Conservation (phyloP, 805 yeast species). For the Yarrowia keelungensis region DNA sequence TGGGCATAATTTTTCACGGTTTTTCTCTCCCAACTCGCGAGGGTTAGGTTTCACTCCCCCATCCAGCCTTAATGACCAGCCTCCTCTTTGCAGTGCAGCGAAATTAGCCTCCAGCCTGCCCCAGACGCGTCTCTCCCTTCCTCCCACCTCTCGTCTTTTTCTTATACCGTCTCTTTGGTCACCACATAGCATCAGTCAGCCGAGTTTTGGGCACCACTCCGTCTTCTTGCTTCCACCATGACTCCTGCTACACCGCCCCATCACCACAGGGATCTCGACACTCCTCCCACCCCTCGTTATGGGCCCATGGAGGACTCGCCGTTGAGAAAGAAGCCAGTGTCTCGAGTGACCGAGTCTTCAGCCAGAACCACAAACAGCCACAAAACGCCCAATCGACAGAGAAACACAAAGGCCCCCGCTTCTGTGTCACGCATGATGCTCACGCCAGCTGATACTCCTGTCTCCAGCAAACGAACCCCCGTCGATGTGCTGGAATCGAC, state of each 20-base stretch:
- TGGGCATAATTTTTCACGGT: background rate
- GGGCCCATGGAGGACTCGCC: constrained; percentile 39
- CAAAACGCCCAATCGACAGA: constrained; percentile 4
- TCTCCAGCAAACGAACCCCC: constrained; percentile 13
- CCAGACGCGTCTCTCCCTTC: constrained; percentile 5
- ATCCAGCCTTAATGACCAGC: constrained; percentile 30
- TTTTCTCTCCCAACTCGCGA: constrained; percentile 10
- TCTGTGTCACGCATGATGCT: constrained; percentile 16
- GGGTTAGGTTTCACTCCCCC: constrained; percentile 11
- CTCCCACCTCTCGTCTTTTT: constrained; percentile 1
- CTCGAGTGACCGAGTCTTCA: background rate
- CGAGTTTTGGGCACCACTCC: background rate
- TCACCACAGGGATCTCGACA: constrained; percentile 18
- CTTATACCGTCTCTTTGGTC: constrained; percentile 36
- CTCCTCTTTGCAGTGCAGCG: constrained; percentile 1
- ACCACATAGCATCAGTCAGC: constrained; percentile 18
- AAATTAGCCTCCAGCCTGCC: constrained; percentile 1
- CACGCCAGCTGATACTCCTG: constrained; percentile 27
- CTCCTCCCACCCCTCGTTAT: constrained; percentile 35
- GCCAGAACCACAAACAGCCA: background rate
- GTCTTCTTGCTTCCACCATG: constrained; percentile 9
- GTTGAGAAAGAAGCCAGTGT: background rate
- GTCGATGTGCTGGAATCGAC: constrained; percentile 29
- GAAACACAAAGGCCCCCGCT: background rate
- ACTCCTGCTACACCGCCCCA: constrained; percentile 34